Evolutionary conservation across 2,329 filamentous ascomycete species (phyloP).

Genomic region (Paecilomyces fulvus): DNA sequence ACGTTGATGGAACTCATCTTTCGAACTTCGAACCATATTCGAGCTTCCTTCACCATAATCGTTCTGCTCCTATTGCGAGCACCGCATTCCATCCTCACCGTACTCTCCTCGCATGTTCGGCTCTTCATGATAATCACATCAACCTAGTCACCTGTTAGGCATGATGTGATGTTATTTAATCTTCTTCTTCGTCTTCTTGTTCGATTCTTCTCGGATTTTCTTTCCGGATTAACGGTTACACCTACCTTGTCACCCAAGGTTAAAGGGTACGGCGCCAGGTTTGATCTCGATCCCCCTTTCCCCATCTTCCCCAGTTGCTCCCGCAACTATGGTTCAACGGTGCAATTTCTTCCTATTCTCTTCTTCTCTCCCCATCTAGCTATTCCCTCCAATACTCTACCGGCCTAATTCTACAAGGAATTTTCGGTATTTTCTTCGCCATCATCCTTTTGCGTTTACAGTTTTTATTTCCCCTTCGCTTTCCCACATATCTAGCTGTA

Average conservation of each 20-base stretch:
- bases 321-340: background rate
- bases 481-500: background rate
- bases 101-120: constrained; percentile 81
- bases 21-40: constrained; percentile 84
- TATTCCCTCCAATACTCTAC: background rate
- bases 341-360: background rate
- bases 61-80: constrained; percentile 71
- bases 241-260: background rate
- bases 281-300: background rate
- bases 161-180: background rate
- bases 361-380: background rate
- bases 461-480: background rate
- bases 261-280: background rate
- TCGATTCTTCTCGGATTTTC: background rate
- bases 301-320: background rate
- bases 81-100: constrained; percentile 94
- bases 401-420: background rate
- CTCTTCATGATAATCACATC: constrained; percentile 79
- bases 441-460: background rate
- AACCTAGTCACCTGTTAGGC: constrained; percentile 68
- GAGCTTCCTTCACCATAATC: constrained; percentile 73
- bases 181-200: background rate
- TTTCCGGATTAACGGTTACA: background rate
- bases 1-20: constrained; percentile 70
- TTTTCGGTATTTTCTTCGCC: background rate